Percentiles rank a stretch among this genome's conserved stretches.
Evolutionary conservation across 2,329 filamentous ascomycete genomes (phyloP).

Genomic region (Juglanconis sp.): DNA sequence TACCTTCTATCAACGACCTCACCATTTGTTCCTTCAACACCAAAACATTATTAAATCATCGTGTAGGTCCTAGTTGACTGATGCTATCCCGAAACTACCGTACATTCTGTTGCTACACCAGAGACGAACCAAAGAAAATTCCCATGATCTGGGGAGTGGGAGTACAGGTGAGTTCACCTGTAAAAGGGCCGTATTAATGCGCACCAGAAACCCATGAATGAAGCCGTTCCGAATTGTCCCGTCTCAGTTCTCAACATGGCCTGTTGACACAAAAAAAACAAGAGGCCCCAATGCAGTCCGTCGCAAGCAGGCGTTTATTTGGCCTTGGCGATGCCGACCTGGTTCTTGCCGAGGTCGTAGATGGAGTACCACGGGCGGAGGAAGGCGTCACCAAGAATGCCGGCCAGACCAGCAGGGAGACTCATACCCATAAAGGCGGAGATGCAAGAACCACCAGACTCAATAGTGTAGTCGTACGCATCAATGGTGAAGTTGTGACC

Average conservation of each 20-base stretch:
- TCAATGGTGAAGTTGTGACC: constrained; percentile 92
- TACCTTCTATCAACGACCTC: no score
- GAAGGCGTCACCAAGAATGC: constrained; percentile 85
- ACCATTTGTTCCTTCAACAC: no score
- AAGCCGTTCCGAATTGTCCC: neutral
- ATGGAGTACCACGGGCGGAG: constrained; percentile 89
- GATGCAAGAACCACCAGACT: constrained; percentile 93
- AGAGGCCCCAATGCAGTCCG: neutral
- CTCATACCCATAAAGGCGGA: constrained; percentile 98
- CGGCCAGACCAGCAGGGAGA: constrained; percentile 81
- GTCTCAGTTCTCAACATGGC: neutral
- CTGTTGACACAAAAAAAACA: constrained; percentile 10
- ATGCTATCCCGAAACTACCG: constrained; percentile 10
- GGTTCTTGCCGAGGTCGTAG: constrained; percentile 87
- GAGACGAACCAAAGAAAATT: constrained; percentile 8
- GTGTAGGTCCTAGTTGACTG: neutral
- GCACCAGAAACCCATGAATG: neutral
- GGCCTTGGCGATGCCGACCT: constrained; percentile 84
- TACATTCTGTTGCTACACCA: constrained; percentile 17
- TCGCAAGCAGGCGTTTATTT: constrained; percentile 43
- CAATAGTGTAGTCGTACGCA: constrained; percentile 90
- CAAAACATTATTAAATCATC: neutral
- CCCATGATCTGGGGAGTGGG: constrained; percentile 7
- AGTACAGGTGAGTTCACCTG: neutral
- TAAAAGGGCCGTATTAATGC: neutral